Percentiles rank a stretch among this genome's conserved stretches.
Conservation (phyloP, 805 yeast species). For the Wickerhamomyces pijperi region DNA sequence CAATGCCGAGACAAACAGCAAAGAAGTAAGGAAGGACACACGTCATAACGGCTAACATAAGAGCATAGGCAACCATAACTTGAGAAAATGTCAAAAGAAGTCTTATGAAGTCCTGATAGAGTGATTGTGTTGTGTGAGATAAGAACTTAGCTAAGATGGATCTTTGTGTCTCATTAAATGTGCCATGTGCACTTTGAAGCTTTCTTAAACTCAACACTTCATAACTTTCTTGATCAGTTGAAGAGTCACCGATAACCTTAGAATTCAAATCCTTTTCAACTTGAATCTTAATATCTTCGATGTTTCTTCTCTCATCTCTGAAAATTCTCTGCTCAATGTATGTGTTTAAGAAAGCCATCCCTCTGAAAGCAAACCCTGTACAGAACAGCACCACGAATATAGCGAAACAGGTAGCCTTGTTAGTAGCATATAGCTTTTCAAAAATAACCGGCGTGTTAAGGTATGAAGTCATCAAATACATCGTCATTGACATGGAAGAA, state of each 20-base stretch:
- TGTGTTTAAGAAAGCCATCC: conserved; percentile 44
- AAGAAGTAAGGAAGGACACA: conserved; percentile 58
- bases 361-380: conserved; percentile 47
- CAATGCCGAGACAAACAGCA: conserved; percentile 62
- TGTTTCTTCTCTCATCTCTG: neutral
- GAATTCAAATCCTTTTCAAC: neutral
- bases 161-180: conserved; percentile 6
- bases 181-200: neutral
- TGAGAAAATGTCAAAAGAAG: conserved; percentile 46
- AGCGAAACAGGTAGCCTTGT: conserved; percentile 59
- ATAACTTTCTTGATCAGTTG: neutral
- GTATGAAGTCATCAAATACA: conserved; percentile 41
- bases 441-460: conserved; percentile 54
- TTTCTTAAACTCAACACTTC: neutral
- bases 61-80: conserved; percentile 56
- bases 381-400: conserved; percentile 53
- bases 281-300: neutral
- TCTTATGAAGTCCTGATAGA: conserved; percentile 44
- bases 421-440: conserved; percentile 37
- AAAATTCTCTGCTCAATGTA: conserved; percentile 60
- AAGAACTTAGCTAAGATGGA: conserved; percentile 22
- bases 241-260: neutral
- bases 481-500: conserved; percentile 33
- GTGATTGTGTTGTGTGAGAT: conserved; percentile 22
- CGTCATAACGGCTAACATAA: conserved; percentile 76